Percentiles rank a stretch among this genome's conserved stretches.
Conservation (phyloP, 805 yeast species). For the Candida nitratophila region DNA sequence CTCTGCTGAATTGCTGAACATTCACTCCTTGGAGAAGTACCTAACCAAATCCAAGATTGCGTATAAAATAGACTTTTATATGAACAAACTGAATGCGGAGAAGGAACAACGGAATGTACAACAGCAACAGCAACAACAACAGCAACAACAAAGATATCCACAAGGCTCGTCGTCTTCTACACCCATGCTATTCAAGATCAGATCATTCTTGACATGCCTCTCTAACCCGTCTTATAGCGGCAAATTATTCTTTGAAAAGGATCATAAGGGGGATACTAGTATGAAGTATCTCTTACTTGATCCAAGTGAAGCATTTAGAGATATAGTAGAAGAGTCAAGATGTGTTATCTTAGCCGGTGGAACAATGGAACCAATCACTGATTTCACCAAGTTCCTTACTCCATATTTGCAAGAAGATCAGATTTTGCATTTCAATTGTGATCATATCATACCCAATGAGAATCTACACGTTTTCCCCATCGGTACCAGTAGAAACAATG, state of each 20-base stretch:
- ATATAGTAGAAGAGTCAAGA: constrained; percentile 54
- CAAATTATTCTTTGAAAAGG: constrained; percentile 53
- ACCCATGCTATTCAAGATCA: constrained; percentile 60
- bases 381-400: constrained; percentile 57
- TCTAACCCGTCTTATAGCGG: constrained; percentile 79
- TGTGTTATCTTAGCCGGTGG: constrained; percentile 89
- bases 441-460: constrained; percentile 71
- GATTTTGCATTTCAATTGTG: constrained; percentile 60
- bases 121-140: constrained; percentile 3
- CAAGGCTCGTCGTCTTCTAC: constrained; percentile 18
- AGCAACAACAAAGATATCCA: constrained; percentile 3
- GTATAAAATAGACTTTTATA: constrained; percentile 71
- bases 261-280: constrained; percentile 23
- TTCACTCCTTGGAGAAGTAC: constrained; percentile 60
- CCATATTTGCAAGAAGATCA: constrained; percentile 41
- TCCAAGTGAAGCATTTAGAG: constrained; percentile 64
- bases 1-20: constrained; percentile 65
- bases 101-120: constrained; percentile 6
- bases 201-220: constrained; percentile 56
- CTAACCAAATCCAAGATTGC: constrained; percentile 68
- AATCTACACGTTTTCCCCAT: constrained; percentile 61
- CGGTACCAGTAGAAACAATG: constrained; percentile 24
- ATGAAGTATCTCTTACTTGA: constrained; percentile 72
- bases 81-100: constrained; percentile 24
- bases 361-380: constrained; percentile 86